A percentile compares a stretch with the other conserved stretches of the same genome.
Conservation (phyloP, 1,284 basidiomycete species). For the Austropuccinia psidii region DNA sequence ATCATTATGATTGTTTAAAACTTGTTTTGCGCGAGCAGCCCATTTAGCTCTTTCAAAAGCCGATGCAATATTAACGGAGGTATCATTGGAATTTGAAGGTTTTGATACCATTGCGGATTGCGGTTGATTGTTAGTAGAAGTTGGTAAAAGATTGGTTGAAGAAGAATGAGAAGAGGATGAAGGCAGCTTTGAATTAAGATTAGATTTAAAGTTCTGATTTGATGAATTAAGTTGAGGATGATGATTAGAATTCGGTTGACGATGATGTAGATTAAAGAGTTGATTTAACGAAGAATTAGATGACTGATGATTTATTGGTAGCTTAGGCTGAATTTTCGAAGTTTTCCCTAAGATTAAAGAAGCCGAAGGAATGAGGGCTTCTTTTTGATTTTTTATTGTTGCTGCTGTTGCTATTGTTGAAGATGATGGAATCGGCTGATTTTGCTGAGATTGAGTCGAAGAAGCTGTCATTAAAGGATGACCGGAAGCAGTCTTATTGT, state of each 20-base stretch:
- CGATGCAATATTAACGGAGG: slow-evolving; percentile 28
- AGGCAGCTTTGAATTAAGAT: neutral
- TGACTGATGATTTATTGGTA: neutral
- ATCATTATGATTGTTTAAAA: neutral
- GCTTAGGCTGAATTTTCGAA: neutral
- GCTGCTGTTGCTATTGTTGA: neutral
- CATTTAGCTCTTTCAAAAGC: slow-evolving; percentile 28
- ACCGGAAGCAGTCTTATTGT: neutral
- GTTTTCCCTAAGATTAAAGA: slow-evolving; percentile 20
- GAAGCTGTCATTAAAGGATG: neutral
- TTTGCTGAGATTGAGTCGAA: neutral
- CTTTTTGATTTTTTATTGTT: neutral
- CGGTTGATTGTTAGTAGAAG: neutral
- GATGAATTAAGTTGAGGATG: neutral
- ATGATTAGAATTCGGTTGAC: neutral
- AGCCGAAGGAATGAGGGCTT: slow-evolving; percentile 13
- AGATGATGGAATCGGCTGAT: no score
- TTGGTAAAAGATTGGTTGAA: slow-evolving; percentile 13
- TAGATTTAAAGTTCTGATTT: neutral
- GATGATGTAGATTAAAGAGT: neutral
- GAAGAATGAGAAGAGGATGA: neutral
- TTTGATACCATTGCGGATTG: neutral
- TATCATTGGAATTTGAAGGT: slow-evolving; percentile 11
- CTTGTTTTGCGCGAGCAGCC: slow-evolving; percentile 2
- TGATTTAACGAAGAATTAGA: neutral